These are phyloP conservation scores for Diaporthe australafricana DNA, from an alignment of 2,329 filamentous ascomycete genomes.

Conservation along the genomic window DNA sequence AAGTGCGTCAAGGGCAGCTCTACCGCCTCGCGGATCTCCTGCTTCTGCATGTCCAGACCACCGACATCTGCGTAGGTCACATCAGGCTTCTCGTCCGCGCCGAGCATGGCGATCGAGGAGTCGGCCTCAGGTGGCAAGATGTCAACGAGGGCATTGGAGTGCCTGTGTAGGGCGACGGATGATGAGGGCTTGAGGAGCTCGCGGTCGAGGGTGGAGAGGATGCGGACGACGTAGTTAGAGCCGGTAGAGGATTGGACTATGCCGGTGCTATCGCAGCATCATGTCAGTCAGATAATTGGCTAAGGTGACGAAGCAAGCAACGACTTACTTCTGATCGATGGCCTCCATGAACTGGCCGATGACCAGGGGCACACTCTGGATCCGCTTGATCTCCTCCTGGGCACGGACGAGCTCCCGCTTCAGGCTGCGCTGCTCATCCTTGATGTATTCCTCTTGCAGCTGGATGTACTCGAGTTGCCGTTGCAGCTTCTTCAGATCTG, in stretches of 20 bases:
- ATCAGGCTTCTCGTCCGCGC: conserved; percentile 96
- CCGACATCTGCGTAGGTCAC: conserved; percentile 98
- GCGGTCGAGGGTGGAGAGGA: conserved; percentile 97
- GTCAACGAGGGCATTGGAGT: conserved; percentile 98
- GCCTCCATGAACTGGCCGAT: conserved; percentile 99
- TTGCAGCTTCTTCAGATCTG: conserved; percentile 94
- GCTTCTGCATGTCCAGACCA: conserved; percentile 99
- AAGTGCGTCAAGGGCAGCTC: conserved; percentile 97
- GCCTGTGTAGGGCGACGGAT: conserved; percentile 95
- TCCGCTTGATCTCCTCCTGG: conserved; percentile 99
- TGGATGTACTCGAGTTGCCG: conserved; percentile 98
- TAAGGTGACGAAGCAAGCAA: conserved; percentile 37
- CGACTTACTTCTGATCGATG: conserved; percentile 93
- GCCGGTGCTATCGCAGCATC: conserved; percentile 75
- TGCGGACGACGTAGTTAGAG: conserved; percentile 98
- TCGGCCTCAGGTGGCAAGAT: conserved; percentile 99
- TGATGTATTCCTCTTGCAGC: conserved; percentile 99
- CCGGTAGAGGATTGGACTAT: conserved; percentile 99
- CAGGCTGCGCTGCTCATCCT: conserved; percentile 98
- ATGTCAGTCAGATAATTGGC: conserved; percentile 18
- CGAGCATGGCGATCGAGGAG: conserved; percentile 98
- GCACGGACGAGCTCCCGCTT: conserved; percentile 97
- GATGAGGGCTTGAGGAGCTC: conserved; percentile 98
- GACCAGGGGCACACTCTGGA: conserved; percentile 96
- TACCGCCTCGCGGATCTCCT: conserved; percentile 97